Percentiles rank a stretch among this genome's conserved stretches.
Evolutionary conservation across 805 yeast genomes (phyloP).

Genomic region (Saccharomycopsis babjevae): DNA sequence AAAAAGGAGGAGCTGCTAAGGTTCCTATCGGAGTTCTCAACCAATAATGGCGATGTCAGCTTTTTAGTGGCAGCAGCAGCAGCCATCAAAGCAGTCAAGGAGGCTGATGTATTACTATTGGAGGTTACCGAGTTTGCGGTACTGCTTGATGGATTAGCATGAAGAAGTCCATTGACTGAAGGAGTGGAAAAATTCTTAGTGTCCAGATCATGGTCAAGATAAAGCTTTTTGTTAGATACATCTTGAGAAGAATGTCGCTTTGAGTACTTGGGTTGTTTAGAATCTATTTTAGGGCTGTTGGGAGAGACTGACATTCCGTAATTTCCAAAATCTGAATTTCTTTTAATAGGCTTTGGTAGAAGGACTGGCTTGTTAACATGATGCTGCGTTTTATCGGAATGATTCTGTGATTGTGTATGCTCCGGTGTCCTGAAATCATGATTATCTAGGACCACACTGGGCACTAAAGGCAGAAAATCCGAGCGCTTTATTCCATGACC

Average conservation of each 20-base stretch:
- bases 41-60: not conserved
- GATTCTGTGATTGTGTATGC: not conserved
- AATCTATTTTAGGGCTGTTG: not conserved
- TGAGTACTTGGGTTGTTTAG: not conserved
- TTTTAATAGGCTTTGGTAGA: not conserved
- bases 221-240: not conserved
- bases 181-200: not conserved
- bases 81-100: not conserved
- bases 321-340: not conserved
- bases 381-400: not conserved
- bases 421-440: not conserved
- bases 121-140: not conserved
- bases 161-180: not conserved
- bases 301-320: not conserved
- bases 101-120: not conserved
- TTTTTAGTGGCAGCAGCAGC: not conserved
- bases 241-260: not conserved
- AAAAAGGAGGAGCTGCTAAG: not conserved
- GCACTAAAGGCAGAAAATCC: not conserved
- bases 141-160: not conserved
- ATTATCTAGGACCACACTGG: not conserved
- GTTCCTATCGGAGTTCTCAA: not conserved
- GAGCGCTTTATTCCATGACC: not conserved
- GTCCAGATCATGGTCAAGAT: not conserved
- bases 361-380: not conserved